Evolutionary conservation across 805 yeast species (phyloP), one percentile per base, ranked within the genome.

Genomic region (Pichia phayaonensis): DNA sequence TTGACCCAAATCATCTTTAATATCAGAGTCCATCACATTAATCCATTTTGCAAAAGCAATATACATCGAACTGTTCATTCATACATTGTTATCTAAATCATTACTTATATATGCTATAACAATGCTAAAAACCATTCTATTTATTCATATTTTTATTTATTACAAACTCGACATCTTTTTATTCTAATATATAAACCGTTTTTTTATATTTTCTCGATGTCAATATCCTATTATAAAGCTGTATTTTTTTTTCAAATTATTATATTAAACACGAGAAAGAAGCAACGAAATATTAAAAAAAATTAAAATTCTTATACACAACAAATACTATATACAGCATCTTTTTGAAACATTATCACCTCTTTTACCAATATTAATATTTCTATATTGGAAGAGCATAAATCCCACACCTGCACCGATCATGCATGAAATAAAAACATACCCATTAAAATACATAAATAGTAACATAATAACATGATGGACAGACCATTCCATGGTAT

Each of bases 391-490:
- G 40, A 52, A 56, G 2, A 57, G 36, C 8, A 57, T 34, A 44
- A 48, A 54, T 10, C 60, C 60, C 15, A 43, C 45, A 3, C 54
- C 56, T 8, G 59, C 60, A 26, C 60, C 60, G 21, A 57, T 45
- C 56, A 56, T 50, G 34, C 54, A 45, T 4, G 59, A 56, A n/a
- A 57, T 56, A 46, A 57, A 48, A 11, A 57, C 51, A 29, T 54
- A 57, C 10, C 60, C 60, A 44, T 57, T 56, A 45, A 56, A 56
- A 42, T 56, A 56, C 60, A 57, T 57, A 39, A 52, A 57, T 12
- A 57, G 27, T 11, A 57, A 46, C 60, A 57, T 57, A 21, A 56
- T 46, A 10, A 50, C 49, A 40, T 57, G 59, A 31, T 52, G 57
- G 15, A 54, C 55, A 3, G 53, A 49, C 60, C 60, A 57, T 51